These are phyloP conservation scores for Naganishia randhawae DNA, from an alignment of 768 basidiomycete genomes.

Conservation along the genomic window DNA sequence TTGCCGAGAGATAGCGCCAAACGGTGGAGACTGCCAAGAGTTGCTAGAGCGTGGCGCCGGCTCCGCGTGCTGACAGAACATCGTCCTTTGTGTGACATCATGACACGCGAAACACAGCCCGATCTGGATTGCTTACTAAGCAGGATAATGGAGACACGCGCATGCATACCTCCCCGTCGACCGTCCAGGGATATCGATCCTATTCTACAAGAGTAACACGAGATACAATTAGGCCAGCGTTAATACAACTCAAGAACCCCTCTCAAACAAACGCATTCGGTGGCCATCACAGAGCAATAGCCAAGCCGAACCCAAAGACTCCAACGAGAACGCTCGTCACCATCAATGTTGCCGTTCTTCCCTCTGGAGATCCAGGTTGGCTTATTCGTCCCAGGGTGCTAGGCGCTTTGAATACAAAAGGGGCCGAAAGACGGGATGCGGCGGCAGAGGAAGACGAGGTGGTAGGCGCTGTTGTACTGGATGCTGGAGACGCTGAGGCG, in stretches of 20 bases:
- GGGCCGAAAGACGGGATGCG: conserved; percentile 4
- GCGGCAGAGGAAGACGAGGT: conserved; percentile 12
- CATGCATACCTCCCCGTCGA: too few species aligned
- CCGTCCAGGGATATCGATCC: too few species aligned
- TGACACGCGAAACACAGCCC: too few species aligned
- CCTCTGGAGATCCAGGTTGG: conserved; percentile 8
- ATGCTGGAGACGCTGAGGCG: not conserved
- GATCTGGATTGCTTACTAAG: too few species aligned
- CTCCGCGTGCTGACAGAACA: too few species aligned
- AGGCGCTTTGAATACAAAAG: conserved; percentile 7
- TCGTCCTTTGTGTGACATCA: too few species aligned
- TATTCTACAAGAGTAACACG: too few species aligned
- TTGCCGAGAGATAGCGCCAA: too few species aligned
- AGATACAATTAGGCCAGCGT: too few species aligned
- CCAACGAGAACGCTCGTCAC: conserved; percentile 10
- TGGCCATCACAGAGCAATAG: not conserved
- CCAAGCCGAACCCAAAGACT: conserved; percentile 14
- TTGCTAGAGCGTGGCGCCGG: too few species aligned
- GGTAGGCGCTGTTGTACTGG: not conserved
- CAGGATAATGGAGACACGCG: too few species aligned
- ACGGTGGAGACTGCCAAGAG: not conserved
- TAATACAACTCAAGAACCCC: not conserved
- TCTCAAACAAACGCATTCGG: not conserved
- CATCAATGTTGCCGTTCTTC: conserved; percentile 14
- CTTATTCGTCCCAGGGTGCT: not conserved